Conservation (phyloP, 2,329 filamentous ascomycete species). For the Penicillium sp. region DNA sequence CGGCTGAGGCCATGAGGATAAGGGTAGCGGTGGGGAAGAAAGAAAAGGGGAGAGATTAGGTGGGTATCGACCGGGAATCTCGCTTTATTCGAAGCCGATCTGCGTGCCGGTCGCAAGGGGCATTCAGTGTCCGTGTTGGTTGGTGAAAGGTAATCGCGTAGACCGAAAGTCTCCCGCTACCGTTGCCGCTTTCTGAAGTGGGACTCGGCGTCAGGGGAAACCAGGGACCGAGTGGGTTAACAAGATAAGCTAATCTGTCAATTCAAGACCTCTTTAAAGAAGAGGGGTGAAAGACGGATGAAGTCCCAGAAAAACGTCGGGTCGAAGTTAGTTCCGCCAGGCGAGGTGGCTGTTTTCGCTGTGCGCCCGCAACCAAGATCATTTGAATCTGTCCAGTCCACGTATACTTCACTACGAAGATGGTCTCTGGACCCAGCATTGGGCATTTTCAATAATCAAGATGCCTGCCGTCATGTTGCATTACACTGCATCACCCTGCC, state of each 20-base stretch:
- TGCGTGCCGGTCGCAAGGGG: conserved; percentile 21
- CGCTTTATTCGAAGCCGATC: conserved; percentile 13
- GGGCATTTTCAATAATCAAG: too few species aligned
- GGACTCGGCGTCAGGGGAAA: conserved; percentile 29
- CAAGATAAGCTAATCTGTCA: background rate
- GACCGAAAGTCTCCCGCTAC: conserved; percentile 23
- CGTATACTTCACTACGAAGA: background rate
- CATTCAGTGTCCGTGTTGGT: conserved; percentile 25
- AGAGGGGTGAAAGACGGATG: conserved; percentile 1
- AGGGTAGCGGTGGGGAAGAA: conserved; percentile 15
- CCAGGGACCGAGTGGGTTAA: conserved; percentile 21
- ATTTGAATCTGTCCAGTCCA: background rate
- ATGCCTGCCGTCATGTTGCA: background rate
- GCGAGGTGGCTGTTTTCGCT: conserved; percentile 10
- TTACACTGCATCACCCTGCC: background rate
- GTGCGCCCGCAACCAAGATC: conserved; percentile 5
- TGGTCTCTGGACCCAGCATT: too few species aligned
- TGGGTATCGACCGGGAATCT: conserved; percentile 3
- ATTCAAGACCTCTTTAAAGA: background rate
- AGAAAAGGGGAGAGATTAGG: conserved; percentile 4
- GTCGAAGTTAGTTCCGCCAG: conserved; percentile 13
- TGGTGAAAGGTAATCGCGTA: conserved; percentile 18
- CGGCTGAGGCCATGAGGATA: conserved; percentile 61
- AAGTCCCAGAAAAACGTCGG: conserved; percentile 5
- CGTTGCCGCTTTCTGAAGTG: conserved; percentile 21